Percentiles rank a stretch among this genome's conserved stretches.
Conservation (phyloP, 139 green algal genomes). For the Volvox reticuliferus region DNA sequence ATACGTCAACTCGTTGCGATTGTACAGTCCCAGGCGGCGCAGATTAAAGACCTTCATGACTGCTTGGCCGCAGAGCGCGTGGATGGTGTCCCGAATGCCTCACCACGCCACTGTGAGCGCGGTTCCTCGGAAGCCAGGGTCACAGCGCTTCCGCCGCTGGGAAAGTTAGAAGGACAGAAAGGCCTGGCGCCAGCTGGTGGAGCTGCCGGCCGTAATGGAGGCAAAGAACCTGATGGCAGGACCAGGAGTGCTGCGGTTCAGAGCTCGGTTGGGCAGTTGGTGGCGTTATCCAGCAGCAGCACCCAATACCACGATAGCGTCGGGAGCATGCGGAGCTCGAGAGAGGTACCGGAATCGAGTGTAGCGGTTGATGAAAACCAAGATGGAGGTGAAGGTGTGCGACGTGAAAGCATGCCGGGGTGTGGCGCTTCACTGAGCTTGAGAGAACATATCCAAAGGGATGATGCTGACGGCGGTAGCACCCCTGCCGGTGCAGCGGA, state of each 20-base stretch:
- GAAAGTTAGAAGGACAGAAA: too few relatives aligned
- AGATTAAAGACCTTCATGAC: conserved; percentile 16
- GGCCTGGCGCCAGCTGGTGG: background rate
- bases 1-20: conserved; percentile 17
- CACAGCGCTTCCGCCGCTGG: too few relatives aligned
- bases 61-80: background rate
- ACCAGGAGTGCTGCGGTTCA: background rate
- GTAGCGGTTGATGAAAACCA: too few relatives aligned
- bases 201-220: background rate
- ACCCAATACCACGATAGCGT: background rate
- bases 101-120: background rate
- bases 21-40: background rate
- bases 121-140: background rate
- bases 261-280: background rate
- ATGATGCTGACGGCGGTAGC: too few relatives aligned
- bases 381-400: too few relatives aligned
- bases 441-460: too few relatives aligned
- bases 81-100: background rate
- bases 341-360: background rate
- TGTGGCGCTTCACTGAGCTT: too few relatives aligned
- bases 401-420: too few relatives aligned
- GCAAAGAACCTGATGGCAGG: background rate
- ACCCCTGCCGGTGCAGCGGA: too few relatives aligned
- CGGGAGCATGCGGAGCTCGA: background rate
- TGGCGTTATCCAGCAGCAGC: background rate